Base-by-base conservation (phyloP, 2,329 filamentous ascomycete species). In the Monilinia vaccinii-corymbosi region DNA sequence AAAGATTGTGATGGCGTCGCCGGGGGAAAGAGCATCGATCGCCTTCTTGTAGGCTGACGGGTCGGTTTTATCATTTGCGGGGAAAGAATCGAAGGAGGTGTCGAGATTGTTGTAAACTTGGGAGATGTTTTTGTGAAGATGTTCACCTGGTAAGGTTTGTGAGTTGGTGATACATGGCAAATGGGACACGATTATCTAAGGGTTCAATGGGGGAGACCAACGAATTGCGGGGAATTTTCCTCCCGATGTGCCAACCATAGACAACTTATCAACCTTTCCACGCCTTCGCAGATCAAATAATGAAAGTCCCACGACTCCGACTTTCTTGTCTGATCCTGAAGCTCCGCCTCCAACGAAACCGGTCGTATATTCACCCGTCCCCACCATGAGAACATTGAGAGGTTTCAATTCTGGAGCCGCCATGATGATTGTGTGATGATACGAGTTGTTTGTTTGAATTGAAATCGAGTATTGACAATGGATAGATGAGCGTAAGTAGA, bases 331-430 rank as follows among this genome's bases (percentile, higher is more conserved):
- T 53, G 91, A 96, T 13, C 83, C 86, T 4, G 91, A 96, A 56
- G 86, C 87, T 62, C 87, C 88, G 62, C 85, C 86, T 61, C 89
- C 91, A 60, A 96, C 91, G 68, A 94, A 97, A 61, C 92, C 92
- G 47, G 93, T 97, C 69, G 93, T 97, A 80, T 97, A 97, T 81
- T 97, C 92, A 70, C 92, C 93, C 13, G 92, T 96, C 65, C 92
- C 92, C 61, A 72, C 70, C 70, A 72, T 72, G 40, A 71, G 67
- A 18, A 72, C 70, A 62, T 71, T 66, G 48, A 71, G 60, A 47
- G 69, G 69, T 52, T 58, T 58, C 38, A 58, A 42, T 46, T 58
- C 56, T 34, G 56, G 46, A 52, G 56, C 38, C 56, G 56, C 38
- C 56, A 58, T 58, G 36, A 52, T 60, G 53, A 28, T 44, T 45